Percentiles rank a stretch among this genome's conserved stretches.
Conservation (phyloP, 176 grass and related monocot species). For the Oryza glumipatula region DNA sequence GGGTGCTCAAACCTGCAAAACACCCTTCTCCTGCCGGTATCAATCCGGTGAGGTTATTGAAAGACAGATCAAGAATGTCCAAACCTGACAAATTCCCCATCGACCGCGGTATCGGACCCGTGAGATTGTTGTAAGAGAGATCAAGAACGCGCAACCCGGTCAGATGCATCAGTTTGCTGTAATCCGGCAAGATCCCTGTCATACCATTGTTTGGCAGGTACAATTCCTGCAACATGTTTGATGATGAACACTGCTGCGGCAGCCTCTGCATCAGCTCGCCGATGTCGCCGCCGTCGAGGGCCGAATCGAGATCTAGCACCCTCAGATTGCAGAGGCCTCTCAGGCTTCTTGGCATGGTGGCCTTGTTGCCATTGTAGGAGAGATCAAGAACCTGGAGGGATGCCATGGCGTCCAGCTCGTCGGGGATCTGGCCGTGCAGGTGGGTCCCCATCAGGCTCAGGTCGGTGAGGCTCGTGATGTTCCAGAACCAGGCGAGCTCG, state of each 20-base stretch:
- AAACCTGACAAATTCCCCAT: conserved; percentile 8
- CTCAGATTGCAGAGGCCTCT: conserved; percentile 30
- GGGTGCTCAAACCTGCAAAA: conserved; percentile 13
- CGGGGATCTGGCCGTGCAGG: conserved; percentile 14
- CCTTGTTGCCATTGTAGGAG: neutral
- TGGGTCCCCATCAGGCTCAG: neutral
- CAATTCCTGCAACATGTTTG: conserved; percentile 8
- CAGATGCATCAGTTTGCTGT: neutral
- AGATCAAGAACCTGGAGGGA: conserved; percentile 8
- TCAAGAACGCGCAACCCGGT: neutral
- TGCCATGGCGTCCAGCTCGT: neutral
- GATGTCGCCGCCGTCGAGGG: conserved; percentile 21
- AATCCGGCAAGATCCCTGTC: conserved; percentile 12
- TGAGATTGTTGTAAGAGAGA: conserved; percentile 24
- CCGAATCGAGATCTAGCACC: neutral
- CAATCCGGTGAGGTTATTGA: conserved; percentile 11
- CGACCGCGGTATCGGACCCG: neutral
- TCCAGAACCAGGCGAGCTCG: conserved; percentile 33
- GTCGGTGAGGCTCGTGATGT: conserved; percentile 19
- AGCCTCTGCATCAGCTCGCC: neutral
- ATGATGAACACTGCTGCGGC: neutral
- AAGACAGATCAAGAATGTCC: conserved; percentile 9
- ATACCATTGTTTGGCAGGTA: conserved; percentile 17
- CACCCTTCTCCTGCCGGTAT: neutral
- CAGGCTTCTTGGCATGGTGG: neutral